phyloP scores from a whole-genome alignment of 805 yeast genomes.

The Sugiyamaella marilandica region DNA sequence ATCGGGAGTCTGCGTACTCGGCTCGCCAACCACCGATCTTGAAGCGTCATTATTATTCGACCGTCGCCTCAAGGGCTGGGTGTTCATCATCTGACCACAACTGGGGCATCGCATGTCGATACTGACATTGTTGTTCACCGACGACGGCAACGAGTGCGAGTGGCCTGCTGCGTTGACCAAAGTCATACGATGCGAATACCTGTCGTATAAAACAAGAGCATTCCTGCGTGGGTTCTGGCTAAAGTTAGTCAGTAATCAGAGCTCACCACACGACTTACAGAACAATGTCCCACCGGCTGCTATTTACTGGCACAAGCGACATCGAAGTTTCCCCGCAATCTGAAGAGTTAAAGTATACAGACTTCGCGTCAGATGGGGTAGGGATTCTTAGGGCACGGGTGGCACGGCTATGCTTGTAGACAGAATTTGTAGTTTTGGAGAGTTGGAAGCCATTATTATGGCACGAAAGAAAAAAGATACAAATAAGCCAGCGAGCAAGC shows the following conservation, averaged over 20 bases:
- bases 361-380: background rate
- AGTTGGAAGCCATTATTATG: no score
- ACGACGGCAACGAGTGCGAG: background rate
- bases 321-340: constrained; percentile 4
- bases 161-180: constrained; percentile 15
- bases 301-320: constrained; percentile 15
- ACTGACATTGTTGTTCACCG: background rate
- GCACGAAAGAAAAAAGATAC: no score
- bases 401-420: background rate
- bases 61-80: background rate
- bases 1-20: constrained; percentile 10
- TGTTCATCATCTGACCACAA: constrained; percentile 16
- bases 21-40: background rate
- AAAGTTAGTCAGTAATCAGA: background rate
- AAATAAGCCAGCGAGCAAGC: no score
- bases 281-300: constrained; percentile 17
- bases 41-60: background rate
- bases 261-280: constrained; percentile 11
- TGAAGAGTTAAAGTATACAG: background rate
- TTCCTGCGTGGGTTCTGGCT: constrained; percentile 15
- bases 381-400: background rate
- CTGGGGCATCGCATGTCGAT: constrained; percentile 9
- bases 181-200: constrained; percentile 14
- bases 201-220: constrained; percentile 20
- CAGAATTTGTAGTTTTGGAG: no score